Evolutionary conservation across 1,284 basidiomycete genomes (phyloP), one percentile per base, ranked within the genome.

Genomic region (Apiotrichum akiyoshidainum): DNA sequence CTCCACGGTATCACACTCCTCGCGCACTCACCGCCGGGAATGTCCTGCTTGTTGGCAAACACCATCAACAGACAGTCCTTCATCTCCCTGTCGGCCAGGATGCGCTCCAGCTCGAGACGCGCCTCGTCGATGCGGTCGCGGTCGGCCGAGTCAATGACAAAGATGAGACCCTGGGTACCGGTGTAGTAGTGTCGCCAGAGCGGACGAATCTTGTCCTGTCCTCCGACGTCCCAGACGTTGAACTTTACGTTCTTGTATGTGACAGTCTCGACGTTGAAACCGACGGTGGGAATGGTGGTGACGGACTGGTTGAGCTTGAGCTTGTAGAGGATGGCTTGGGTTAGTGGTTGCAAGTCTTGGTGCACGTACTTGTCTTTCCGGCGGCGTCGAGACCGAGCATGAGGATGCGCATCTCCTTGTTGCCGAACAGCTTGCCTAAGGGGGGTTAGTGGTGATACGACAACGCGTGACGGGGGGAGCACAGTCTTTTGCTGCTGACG

Each of bases 161-260:
- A 85, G 65, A 86, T 83, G 51, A 86, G 77, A 33, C 84, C 85
- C 74, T 85, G 81, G 2, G 78, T 82, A 40, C 82, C 83, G 8
- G 82, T 84, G 74, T 83, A 98, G 87, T 98, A 98, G 80, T 98
- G 95, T 79, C 96, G 84, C 95, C 95, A 99, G 55, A 99, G 83
- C 49, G 96, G 96, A 64, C 96, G 84, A 72, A 97, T 97, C 84
- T 97, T 97, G 82, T 97, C 94, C 80, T 98, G 94, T 41, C 94
- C 96, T 77, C 96, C 96, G 59, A 99, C 96, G 78, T 99, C 96
- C 96, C 96, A 99, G 26, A 99, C 96, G 71, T 96, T 99, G 84
- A 99, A 99, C 75, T 95, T 96, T 75, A 99, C 94, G 72, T 99
- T 99, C 85, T 98, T 98, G 82, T 99, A 99, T 66, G 94, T 96